These are phyloP conservation scores for Lepidium didymum DNA, from an alignment of 345 rosid species.

Conservation along the genomic window DNA sequence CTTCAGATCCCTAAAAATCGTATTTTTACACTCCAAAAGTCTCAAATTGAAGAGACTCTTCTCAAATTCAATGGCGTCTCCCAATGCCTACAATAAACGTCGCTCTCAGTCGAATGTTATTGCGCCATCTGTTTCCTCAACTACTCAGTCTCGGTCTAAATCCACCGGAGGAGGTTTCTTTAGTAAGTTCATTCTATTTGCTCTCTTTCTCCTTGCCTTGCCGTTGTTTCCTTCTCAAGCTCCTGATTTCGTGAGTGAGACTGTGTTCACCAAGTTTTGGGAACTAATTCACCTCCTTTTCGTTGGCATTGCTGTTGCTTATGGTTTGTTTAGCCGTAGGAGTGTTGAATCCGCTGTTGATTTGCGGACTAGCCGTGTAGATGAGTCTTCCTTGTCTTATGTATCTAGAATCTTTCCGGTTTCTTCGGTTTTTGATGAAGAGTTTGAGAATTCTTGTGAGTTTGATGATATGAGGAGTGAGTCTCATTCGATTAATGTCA, in stretches of 20 bases:
- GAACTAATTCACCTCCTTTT: constrained; percentile 60
- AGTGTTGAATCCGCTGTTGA: constrained; percentile 34
- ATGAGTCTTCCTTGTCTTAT: constrained; percentile 36
- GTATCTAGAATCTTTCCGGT: constrained; percentile 44
- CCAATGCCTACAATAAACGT: constrained; percentile 23
- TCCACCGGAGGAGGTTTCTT: constrained; percentile 29
- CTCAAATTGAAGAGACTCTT: neutral
- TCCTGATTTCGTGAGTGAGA: constrained; percentile 55
- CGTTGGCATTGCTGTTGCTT: constrained; percentile 77
- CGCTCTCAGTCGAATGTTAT: constrained; percentile 14
- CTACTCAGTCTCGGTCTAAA: neutral
- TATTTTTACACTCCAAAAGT: constrained; percentile 9
- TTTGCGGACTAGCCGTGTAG: constrained; percentile 20
- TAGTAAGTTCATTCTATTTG: constrained; percentile 46
- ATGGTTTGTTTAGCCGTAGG: constrained; percentile 74
- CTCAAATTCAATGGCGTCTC: constrained; percentile 42
- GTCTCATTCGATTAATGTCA: neutral
- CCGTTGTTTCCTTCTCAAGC: constrained; percentile 75
- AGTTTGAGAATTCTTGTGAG: constrained; percentile 36
- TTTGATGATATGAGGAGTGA: constrained; percentile 32
- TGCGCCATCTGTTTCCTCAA: neutral
- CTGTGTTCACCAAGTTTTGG: constrained; percentile 57
- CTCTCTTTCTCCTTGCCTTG: constrained; percentile 53
- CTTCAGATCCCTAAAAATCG: neutral
- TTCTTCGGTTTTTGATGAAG: constrained; percentile 56